Evolutionary conservation across 2,329 filamentous ascomycete genomes (phyloP).

Genomic region (Cladosporium sp.): DNA sequence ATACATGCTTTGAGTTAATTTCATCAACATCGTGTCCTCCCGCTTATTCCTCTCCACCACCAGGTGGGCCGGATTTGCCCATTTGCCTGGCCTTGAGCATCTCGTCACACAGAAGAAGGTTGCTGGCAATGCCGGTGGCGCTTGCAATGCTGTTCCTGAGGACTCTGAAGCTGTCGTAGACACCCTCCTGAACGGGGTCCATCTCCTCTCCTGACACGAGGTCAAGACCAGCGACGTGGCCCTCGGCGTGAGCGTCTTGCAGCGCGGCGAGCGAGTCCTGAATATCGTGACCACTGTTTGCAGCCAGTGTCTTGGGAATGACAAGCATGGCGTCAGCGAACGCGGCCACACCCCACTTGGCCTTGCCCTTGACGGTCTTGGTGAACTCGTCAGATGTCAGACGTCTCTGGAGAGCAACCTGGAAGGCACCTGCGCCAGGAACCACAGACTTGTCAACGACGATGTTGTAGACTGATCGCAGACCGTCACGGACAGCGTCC

Average conservation of each 20-base stretch:
- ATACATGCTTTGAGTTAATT: conserved; percentile 10
- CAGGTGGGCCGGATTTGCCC: conserved; percentile 44
- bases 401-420: conserved; percentile 85
- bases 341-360: conserved; percentile 89
- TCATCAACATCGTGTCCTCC: conserved; percentile 5
- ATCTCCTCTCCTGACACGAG: conserved; percentile 84
- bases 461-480: conserved; percentile 98
- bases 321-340: conserved; percentile 93
- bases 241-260: conserved; percentile 80
- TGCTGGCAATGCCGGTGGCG: conserved; percentile 90
- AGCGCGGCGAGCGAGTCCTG: conserved; percentile 89
- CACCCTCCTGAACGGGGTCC: conserved; percentile 87
- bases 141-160: conserved; percentile 90
- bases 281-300: conserved; percentile 93
- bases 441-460: conserved; percentile 97
- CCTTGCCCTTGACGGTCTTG: conserved; percentile 94
- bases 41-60: conserved; percentile 22
- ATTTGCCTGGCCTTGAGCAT: conserved; percentile 97
- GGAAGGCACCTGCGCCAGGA: conserved; percentile 90
- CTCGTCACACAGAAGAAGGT: conserved; percentile 92
- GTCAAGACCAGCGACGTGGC: conserved; percentile 81
- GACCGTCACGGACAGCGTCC: conserved; percentile 89
- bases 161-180: conserved; percentile 95
- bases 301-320: conserved; percentile 95
- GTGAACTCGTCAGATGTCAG: conserved; percentile 80